Conservation (phyloP, 2,329 filamentous ascomycete genomes). For the Penicillium hesseltinei region DNA sequence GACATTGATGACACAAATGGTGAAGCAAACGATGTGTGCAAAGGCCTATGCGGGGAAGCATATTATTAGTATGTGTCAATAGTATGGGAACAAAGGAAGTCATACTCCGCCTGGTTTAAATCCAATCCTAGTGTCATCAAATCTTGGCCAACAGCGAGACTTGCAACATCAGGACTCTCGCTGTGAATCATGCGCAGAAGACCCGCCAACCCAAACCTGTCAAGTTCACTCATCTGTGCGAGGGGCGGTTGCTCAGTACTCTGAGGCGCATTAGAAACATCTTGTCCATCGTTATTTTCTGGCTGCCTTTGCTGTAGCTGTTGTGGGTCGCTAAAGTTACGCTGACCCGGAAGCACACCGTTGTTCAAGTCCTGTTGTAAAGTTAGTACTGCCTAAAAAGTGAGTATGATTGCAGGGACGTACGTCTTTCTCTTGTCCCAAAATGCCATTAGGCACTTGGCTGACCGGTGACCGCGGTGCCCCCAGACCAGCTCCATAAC, state of each 20-base stretch:
- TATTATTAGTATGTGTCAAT: constrained; percentile 23
- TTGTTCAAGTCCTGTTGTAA: constrained; percentile 37
- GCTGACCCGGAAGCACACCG: constrained; percentile 34
- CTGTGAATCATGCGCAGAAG: constrained; percentile 58
- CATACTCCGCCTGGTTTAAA: constrained; percentile 61
- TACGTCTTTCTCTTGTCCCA: constrained; percentile 45
- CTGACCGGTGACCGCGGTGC: constrained; percentile 44
- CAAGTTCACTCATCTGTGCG: constrained; percentile 59
- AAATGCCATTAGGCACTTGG: constrained; percentile 43
- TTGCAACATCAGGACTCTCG: constrained; percentile 53
- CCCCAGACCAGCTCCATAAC: constrained; percentile 38
- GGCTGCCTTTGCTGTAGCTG: constrained; percentile 37
- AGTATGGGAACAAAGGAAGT: neutral
- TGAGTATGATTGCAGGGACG: neutral
- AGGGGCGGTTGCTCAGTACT: constrained; percentile 43
- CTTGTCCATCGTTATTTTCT: constrained; percentile 36
- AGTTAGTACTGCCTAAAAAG: constrained; percentile 13
- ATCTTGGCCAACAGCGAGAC: constrained; percentile 62
- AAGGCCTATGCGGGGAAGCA: constrained; percentile 43
- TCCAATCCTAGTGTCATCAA: constrained; percentile 63
- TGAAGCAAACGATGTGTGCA: constrained; percentile 63
- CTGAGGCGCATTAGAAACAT: constrained; percentile 33
- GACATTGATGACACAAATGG: constrained; percentile 59
- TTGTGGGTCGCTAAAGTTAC: constrained; percentile 34
- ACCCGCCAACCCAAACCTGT: constrained; percentile 60